A percentile compares a stretch with the other conserved stretches of the same genome.
phyloP scores from a whole-genome alignment of 208 protist species.

The Wallacemonas rigidus region DNA sequence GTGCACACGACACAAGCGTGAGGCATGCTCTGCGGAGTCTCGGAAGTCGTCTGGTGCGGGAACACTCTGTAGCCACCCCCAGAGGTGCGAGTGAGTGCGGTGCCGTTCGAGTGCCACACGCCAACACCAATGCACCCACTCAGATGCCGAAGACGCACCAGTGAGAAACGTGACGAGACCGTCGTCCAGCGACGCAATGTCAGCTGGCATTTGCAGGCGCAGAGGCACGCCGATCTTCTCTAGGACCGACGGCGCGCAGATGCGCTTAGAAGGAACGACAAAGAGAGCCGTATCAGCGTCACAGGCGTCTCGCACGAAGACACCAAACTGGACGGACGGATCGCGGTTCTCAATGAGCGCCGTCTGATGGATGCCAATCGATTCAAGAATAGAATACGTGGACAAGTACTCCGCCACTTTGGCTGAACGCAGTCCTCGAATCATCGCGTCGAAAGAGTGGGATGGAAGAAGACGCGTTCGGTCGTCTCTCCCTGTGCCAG shows the following conservation, averaged over 20 bases:
- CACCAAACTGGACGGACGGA: conserved; percentile 55
- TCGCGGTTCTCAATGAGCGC: conserved; percentile 85
- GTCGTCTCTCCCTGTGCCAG: neutral
- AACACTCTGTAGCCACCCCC: conserved; percentile 82
- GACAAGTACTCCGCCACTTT: conserved; percentile 87
- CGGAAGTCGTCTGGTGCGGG: conserved; percentile 43
- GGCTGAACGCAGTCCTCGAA: conserved; percentile 48
- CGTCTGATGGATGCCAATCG: conserved; percentile 80
- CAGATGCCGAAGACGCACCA: conserved; percentile 21
- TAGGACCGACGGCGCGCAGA: conserved; percentile 54
- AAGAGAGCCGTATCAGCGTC: conserved; percentile 80
- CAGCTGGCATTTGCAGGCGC: conserved; percentile 1
- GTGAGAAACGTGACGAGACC: conserved; percentile 66
- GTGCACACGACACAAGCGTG: conserved; percentile 64
- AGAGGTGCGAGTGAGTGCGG: conserved; percentile 69
- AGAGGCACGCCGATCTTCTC: conserved; percentile 43
- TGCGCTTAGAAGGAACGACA: conserved; percentile 68
- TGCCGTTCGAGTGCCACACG: conserved; percentile 77
- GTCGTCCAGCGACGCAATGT: conserved; percentile 24
- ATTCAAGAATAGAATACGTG: conserved; percentile 83
- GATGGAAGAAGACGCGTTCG: neutral
- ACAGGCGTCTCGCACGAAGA: conserved; percentile 86
- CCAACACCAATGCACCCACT: conserved; percentile 82
- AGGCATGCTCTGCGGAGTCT: conserved; percentile 36
- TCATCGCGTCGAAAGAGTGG: neutral